phyloP scores from a whole-genome alignment of 768 basidiomycete genomes.

The Ramaria rubella region DNA sequence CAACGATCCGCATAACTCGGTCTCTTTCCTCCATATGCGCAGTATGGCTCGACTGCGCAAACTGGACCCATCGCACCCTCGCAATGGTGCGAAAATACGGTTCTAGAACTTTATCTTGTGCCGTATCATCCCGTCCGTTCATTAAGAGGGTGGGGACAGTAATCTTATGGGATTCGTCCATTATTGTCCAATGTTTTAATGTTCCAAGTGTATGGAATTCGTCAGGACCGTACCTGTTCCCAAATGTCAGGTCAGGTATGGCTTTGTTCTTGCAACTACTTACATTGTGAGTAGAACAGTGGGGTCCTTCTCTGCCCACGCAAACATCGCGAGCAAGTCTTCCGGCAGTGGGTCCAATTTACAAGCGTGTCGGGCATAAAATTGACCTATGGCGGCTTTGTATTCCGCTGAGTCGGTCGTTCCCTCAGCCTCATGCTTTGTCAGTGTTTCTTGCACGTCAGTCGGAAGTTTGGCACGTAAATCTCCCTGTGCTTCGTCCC shows the following conservation, averaged over 20 bases:
- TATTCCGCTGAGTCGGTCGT: slow-evolving; percentile 42
- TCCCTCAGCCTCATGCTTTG: slow-evolving; percentile 39
- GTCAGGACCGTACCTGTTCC: slow-evolving; percentile 26
- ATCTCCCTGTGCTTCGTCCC: slow-evolving; percentile 28
- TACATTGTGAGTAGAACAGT: slow-evolving; percentile 46
- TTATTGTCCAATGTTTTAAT: slow-evolving; percentile 41
- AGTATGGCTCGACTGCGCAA: slow-evolving; percentile 39
- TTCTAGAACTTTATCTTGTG: slow-evolving; percentile 31
- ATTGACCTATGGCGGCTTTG: slow-evolving; percentile 34
- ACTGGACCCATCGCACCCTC: slow-evolving; percentile 39
- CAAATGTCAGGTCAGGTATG: background rate
- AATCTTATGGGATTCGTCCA: slow-evolving; percentile 38
- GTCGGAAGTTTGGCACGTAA: slow-evolving; percentile 34
- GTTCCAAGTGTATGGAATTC: slow-evolving; percentile 36
- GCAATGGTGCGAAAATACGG: slow-evolving; percentile 35
- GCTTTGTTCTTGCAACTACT: background rate
- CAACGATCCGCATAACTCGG: slow-evolving; percentile 32
- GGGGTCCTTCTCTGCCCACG: slow-evolving; percentile 34
- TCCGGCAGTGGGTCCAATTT: slow-evolving; percentile 39
- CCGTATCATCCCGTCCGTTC: slow-evolving; percentile 37
- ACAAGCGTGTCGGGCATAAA: slow-evolving; percentile 39
- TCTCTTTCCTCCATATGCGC: slow-evolving; percentile 39
- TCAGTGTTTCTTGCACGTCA: slow-evolving; percentile 33
- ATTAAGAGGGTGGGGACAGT: slow-evolving; percentile 29
- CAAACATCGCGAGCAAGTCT: slow-evolving; percentile 29